A percentile compares a stretch with the other conserved stretches of the same genome.
Conservation (phyloP, 139 green algal genomes). For the Astrephomene gubernaculifera region DNA sequence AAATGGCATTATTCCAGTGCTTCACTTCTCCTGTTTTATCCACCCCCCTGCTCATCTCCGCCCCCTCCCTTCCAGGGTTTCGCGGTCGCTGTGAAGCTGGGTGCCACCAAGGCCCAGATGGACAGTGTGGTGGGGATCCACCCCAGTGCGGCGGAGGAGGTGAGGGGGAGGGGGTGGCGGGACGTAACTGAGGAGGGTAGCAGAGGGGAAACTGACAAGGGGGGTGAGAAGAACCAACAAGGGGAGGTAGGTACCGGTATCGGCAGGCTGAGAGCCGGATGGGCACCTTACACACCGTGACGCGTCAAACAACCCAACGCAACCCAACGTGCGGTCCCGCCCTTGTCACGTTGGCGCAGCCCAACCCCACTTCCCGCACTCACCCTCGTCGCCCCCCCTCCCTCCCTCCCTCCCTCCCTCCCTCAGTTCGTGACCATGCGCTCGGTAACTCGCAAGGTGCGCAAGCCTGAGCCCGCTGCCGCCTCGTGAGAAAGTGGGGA, state of each 20-base stretch:
- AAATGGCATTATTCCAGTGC: too few relatives aligned
- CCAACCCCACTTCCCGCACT: not conserved
- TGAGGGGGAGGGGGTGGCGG: slow-evolving; percentile 63
- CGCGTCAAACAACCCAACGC: not conserved
- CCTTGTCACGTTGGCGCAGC: too few relatives aligned
- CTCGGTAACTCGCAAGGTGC: slow-evolving; percentile 45
- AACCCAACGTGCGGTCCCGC: not conserved
- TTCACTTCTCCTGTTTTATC: too few relatives aligned
- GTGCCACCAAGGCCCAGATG: slow-evolving; percentile 92
- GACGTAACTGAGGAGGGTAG: not conserved
- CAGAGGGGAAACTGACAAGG: not conserved
- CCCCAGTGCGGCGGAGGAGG: slow-evolving; percentile 95
- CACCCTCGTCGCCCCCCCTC: not conserved
- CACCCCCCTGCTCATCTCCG: not conserved
- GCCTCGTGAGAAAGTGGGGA: not conserved
- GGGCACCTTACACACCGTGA: not conserved
- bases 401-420: too few relatives aligned
- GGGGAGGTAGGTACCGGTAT: not conserved
- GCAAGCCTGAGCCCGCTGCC: not conserved
- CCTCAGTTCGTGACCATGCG: slow-evolving; percentile 65
- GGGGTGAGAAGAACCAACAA: not conserved
- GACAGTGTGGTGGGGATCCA: slow-evolving; percentile 96
- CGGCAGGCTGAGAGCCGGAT: not conserved
- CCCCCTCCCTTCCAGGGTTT: slow-evolving; percentile 84
- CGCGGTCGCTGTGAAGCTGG: slow-evolving; percentile 92